Evolutionary conservation across 495 filamentous ascomycete genomes (phyloP).

Genomic region (Podospora pseudoanserina): DNA sequence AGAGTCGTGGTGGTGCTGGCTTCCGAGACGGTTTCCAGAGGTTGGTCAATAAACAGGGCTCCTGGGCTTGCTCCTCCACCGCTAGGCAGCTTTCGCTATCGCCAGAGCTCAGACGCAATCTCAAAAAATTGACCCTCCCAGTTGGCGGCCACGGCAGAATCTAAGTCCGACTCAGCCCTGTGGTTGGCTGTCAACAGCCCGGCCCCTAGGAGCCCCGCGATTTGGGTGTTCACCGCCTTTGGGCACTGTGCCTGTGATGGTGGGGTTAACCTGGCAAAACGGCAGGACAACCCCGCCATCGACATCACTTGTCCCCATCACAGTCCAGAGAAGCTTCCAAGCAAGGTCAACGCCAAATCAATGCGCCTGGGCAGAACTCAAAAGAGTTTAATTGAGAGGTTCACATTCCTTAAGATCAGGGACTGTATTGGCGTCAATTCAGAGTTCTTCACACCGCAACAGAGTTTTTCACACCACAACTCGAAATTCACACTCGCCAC

Average conservation of each 20-base stretch:
- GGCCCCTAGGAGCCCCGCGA: constrained; percentile 16
- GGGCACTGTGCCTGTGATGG: constrained; percentile 6
- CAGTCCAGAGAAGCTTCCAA: not conserved
- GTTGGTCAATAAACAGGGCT: constrained; percentile 12
- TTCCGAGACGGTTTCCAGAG: constrained; percentile 6
- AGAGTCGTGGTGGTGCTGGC: constrained; percentile 2
- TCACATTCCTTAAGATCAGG: not conserved
- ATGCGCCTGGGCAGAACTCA: not conserved
- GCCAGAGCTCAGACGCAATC: constrained; percentile 25
- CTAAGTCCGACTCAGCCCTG: constrained; percentile 25
- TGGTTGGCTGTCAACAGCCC: constrained; percentile 15
- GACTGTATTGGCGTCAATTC: not conserved
- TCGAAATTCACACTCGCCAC: too few species aligned
- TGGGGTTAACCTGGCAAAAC: constrained; percentile 21
- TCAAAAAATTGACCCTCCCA: constrained; percentile 31
- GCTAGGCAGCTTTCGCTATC: constrained; percentile 27
- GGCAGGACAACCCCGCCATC: constrained; percentile 11
- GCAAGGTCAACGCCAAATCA: not conserved
- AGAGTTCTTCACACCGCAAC: not conserved
- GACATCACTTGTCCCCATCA: constrained; percentile 12
- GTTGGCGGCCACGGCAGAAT: constrained; percentile 30
- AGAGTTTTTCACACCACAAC: too few species aligned
- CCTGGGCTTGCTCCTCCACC: constrained; percentile 22
- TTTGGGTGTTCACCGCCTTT: constrained; percentile 22
- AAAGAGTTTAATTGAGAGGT: not conserved